Conservation (phyloP, 768 basidiomycete species). For the Lactarius deliciosus region DNA sequence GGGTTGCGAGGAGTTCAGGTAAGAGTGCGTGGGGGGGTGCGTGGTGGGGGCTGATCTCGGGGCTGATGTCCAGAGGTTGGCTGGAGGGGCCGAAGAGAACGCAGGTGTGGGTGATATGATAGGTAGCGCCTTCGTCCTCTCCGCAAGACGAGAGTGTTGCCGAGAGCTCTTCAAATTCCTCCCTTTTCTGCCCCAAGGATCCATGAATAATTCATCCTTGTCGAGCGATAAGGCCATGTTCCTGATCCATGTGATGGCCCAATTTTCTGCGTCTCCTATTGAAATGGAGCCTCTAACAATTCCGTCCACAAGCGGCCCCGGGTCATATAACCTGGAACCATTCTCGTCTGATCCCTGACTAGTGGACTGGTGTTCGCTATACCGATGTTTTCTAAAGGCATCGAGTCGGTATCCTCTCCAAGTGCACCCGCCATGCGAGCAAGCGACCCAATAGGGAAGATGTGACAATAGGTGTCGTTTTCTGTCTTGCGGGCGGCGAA, state of each 20-base stretch:
- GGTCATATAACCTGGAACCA: slow-evolving; percentile 1
- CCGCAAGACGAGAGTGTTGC: neutral
- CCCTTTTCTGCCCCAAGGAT: neutral
- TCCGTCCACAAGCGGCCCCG: neutral
- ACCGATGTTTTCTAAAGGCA: neutral
- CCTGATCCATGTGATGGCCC: neutral
- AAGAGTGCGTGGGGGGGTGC: too few relatives aligned
- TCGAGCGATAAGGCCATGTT: neutral
- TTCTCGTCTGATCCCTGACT: neutral
- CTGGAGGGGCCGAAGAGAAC: neutral
- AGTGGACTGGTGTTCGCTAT: neutral
- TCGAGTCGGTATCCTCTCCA: slow-evolving; percentile 21
- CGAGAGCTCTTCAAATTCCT: neutral
- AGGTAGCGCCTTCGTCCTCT: neutral
- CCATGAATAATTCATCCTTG: slow-evolving; percentile 1
- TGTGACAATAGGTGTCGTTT: neutral
- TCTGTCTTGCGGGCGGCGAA: slow-evolving; percentile 3
- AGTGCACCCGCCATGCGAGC: neutral
- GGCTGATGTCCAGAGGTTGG: neutral
- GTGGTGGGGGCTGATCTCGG: too few relatives aligned
- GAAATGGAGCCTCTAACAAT: neutral
- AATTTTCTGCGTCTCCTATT: neutral
- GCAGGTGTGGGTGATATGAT: neutral
- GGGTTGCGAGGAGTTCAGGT: too few relatives aligned
- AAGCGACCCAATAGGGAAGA: slow-evolving; percentile 10